Evolutionary conservation across 176 grass and related monocot genomes (phyloP).

Genomic region (Ampelocalamus luodianensis): DNA sequence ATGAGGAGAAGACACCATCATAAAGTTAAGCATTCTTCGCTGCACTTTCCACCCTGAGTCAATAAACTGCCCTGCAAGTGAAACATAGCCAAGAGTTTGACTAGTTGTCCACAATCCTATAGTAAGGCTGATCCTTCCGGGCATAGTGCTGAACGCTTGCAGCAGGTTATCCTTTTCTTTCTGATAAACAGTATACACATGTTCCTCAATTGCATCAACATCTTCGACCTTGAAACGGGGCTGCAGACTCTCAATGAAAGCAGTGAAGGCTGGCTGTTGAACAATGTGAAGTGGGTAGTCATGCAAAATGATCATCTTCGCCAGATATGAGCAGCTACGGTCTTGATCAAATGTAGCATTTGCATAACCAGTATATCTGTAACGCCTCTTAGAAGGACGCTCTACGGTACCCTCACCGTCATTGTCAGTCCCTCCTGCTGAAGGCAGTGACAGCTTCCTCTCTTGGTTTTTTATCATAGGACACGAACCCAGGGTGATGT

Average conservation of each 20-base stretch:
- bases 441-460: constrained; percentile 40
- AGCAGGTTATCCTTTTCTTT: constrained; percentile 65
- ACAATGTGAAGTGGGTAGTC: constrained; percentile 93
- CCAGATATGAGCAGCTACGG: constrained; percentile 61
- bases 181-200: constrained; percentile 77
- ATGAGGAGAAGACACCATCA: constrained; percentile 95
- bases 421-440: constrained; percentile 54
- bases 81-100: constrained; percentile 90
- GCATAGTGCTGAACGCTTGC: constrained; percentile 62
- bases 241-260: constrained; percentile 72
- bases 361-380: constrained; percentile 69
- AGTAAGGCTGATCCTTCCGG: constrained; percentile 77
- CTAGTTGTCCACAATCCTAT: constrained; percentile 82
- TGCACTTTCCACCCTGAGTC: constrained; percentile 72
- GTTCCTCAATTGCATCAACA: constrained; percentile 66
- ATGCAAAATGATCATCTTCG: constrained; percentile 84
- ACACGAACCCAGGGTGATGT: constrained; percentile 81
- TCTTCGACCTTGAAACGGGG: constrained; percentile 71
- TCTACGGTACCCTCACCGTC: constrained; percentile 49
- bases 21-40: constrained; percentile 85
- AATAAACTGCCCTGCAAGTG: constrained; percentile 70
- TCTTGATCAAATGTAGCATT: constrained; percentile 91
- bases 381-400: constrained; percentile 71
- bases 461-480: constrained; percentile 75
- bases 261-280: constrained; percentile 65